Evolutionary conservation across 148 eudicot genomes (phyloP), one percentile per base, ranked within the genome.

Genomic region (Silene conica): DNA sequence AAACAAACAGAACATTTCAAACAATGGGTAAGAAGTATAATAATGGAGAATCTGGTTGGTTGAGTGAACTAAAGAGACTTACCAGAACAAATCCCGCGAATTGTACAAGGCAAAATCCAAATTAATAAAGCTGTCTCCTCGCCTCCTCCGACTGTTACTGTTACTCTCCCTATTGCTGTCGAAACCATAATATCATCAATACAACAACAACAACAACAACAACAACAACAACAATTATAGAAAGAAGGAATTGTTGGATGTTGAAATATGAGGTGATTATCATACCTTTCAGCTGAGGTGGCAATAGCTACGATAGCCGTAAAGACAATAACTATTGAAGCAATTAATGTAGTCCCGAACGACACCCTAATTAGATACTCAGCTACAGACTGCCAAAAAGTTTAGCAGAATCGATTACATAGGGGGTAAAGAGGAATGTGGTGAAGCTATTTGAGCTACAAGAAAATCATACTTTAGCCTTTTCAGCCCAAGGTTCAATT

Each of bases 321-420:
- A 83, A 80, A 91, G 22, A 94, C 98, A 61, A 94, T 73, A 78
- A 94, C 89, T 77, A 94, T 88, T 9, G 98, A 94, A 78, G 98
- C 98, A 84, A 94, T 85, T 46, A 94, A 81, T 57, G 97, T 88
- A 52, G 98, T 94, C 78, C 97, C 98, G 81, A 94, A 94, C 13
- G 97, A 87, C 81, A 94, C 97, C 86, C 98, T 85, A 77, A 94
- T 83, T 69, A 91, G 63, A 77, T 91, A 94, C 81, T 92, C 98
- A 43, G 89, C 86, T 56, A 88, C 86, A 73, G 90, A 87, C 98
- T 94, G 93, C 83, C 79, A 82, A 78, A 63, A 52, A 67, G 60
- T 22, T 34, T 12, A 50, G 74, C 60, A 69, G 56, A 67, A 78
- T 43, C 46, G 21, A 26, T 65, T 66, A 74, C 56, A 79, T 8